Conservation (phyloP, 352 stramenopile species). For the Vaucheria bursata region DNA sequence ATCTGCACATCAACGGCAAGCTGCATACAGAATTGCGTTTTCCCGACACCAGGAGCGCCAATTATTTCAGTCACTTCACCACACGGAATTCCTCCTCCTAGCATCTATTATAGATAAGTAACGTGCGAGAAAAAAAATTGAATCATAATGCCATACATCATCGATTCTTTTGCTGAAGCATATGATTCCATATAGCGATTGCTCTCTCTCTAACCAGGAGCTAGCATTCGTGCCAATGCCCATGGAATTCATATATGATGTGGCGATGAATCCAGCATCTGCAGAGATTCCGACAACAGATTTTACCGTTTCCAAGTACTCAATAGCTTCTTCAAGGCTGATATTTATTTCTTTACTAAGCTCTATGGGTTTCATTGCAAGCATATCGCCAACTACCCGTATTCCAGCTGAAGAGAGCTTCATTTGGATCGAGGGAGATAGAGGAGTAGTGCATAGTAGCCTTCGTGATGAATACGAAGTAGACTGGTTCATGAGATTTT, state of each 20-base stretch:
- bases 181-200: constrained; percentile 20
- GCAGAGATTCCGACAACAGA: not conserved
- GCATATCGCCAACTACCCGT: not conserved
- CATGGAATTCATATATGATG: not conserved
- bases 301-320: constrained; percentile 13
- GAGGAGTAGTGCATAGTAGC: not conserved
- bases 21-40: constrained; percentile 51
- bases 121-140: not conserved
- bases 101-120: constrained; percentile 22
- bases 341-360: constrained; percentile 22
- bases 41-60: constrained; percentile 46
- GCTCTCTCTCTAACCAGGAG: constrained; percentile 18
- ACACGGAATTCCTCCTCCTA: constrained; percentile 52
- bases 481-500: no score
- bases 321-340: constrained; percentile 18
- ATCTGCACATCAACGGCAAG: constrained; percentile 49
- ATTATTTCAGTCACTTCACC: constrained; percentile 54
- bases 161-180: constrained; percentile 44
- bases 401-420: not conserved
- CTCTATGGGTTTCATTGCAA: not conserved
- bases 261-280: constrained; percentile 10
- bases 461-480: not conserved
- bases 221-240: constrained; percentile 13
- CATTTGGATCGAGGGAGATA: not conserved
- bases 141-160: not conserved